Conservation (phyloP, 2,329 filamentous ascomycete genomes). For the Aspergillus carbonarius region DNA sequence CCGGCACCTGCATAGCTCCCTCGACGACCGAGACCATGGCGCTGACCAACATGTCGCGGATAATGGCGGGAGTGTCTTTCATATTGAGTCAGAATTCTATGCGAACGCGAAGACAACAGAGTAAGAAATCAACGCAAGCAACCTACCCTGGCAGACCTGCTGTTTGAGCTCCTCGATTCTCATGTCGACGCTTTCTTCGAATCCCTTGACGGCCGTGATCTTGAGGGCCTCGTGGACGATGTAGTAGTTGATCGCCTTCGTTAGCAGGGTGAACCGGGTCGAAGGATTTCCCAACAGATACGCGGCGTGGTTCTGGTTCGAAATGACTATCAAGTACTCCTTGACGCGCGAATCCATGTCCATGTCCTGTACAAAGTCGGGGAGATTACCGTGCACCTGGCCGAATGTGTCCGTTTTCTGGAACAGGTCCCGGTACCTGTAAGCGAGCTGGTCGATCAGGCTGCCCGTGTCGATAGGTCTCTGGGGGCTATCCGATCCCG, state of each 20-base stretch:
- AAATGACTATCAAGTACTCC: conserved; percentile 22
- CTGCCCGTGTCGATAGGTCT: background rate
- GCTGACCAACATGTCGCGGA: conserved; percentile 22
- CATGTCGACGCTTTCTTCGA: conserved; percentile 21
- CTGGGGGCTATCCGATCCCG: no score
- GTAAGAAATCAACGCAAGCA: background rate
- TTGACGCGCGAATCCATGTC: conserved; percentile 16
- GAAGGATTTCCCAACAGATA: conserved; percentile 22
- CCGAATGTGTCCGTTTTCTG: conserved; percentile 17
- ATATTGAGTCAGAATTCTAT: background rate
- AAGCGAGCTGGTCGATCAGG: conserved; percentile 10
- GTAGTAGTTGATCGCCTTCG: conserved; percentile 31
- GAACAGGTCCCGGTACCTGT: conserved; percentile 19
- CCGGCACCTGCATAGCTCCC: conserved; percentile 17
- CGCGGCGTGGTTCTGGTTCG: conserved; percentile 13
- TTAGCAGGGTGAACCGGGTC: conserved; percentile 25
- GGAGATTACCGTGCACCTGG: conserved; percentile 16
- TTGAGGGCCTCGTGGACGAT: conserved; percentile 25
- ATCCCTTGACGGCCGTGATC: conserved; percentile 24
- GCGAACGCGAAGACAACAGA: background rate
- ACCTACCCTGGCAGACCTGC: conserved; percentile 18
- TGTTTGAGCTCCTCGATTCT: conserved; percentile 23
- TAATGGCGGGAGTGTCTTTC: conserved; percentile 18
- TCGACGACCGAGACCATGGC: conserved; percentile 23
- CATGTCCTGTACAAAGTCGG: conserved; percentile 16